phyloP scores from a whole-genome alignment of 129 eudicot genomes.

The Smallanthus sonchifolius region DNA sequence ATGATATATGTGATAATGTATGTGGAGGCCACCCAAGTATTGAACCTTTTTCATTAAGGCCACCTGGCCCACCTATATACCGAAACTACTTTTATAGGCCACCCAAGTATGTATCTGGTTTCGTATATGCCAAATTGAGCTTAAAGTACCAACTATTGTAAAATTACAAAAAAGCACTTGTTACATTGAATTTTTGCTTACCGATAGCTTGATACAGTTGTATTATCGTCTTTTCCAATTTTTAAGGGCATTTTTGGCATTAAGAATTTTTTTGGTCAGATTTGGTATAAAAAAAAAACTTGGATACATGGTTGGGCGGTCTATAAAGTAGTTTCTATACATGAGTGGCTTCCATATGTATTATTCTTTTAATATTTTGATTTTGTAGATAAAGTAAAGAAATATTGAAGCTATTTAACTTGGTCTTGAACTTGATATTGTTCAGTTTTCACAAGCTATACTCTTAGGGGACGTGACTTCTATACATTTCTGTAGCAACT shows the following conservation, averaged over 20 bases:
- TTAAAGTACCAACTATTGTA: background rate
- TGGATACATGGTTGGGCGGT: background rate
- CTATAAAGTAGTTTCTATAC: background rate
- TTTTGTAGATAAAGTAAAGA: background rate
- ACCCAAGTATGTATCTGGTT: background rate
- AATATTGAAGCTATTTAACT: background rate
- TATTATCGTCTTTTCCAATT: background rate
- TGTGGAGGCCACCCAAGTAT: background rate
- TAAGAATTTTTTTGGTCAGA: background rate
- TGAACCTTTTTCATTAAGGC: background rate
- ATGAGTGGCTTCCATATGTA: background rate
- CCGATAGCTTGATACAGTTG: background rate
- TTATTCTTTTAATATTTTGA: background rate
- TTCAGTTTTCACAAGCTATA: background rate
- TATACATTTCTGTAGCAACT: too few species aligned
- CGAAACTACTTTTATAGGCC: background rate
- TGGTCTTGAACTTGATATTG: background rate
- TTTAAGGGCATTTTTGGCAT: background rate
- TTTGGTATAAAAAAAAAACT: background rate
- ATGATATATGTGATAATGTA: background rate
- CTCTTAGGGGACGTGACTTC: background rate
- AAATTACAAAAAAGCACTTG: background rate
- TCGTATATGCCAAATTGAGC: background rate
- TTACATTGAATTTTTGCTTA: background rate
- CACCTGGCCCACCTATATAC: background rate